phyloP scores from a whole-genome alignment of 208 protist species.

The Endotrypanum monterogeii region DNA sequence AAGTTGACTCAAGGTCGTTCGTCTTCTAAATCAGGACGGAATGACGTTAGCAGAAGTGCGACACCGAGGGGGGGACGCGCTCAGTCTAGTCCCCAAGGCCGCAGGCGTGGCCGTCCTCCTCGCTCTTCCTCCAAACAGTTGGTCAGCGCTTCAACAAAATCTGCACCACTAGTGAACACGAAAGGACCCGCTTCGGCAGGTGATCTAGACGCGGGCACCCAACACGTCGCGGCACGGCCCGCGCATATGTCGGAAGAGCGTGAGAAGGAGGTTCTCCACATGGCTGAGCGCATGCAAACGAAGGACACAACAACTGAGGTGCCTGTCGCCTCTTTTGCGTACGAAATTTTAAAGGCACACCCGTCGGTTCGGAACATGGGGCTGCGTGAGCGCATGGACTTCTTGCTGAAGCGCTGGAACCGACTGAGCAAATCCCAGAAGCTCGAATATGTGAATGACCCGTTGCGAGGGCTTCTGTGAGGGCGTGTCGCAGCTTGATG shows the following conservation, averaged over 20 bases:
- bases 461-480: conserved; percentile 81
- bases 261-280: conserved; percentile 66
- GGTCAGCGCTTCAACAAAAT: background rate
- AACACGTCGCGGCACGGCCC: conserved; percentile 31
- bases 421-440: conserved; percentile 64
- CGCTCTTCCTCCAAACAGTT: background rate
- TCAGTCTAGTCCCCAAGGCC: conserved; percentile 5
- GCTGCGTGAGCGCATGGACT: conserved; percentile 87
- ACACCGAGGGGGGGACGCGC: background rate
- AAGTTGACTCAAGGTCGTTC: background rate
- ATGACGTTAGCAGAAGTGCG: conserved; percentile 1
- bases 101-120: background rate
- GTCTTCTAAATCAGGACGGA: conserved; percentile 1
- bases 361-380: conserved; percentile 84
- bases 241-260: conserved; percentile 60
- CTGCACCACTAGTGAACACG: background rate
- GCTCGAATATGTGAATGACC: conserved; percentile 75
- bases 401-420: conserved; percentile 73
- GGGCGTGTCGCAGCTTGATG: background rate
- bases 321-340: conserved; percentile 84
- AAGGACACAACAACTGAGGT: conserved; percentile 78
- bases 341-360: conserved; percentile 78
- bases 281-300: conserved; percentile 82
- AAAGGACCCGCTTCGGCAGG: background rate
- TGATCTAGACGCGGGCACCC: background rate